Percentiles rank a stretch among this genome's conserved stretches.
Evolutionary conservation across 768 basidiomycete genomes (phyloP).

Genomic region (Mycena filopes): DNA sequence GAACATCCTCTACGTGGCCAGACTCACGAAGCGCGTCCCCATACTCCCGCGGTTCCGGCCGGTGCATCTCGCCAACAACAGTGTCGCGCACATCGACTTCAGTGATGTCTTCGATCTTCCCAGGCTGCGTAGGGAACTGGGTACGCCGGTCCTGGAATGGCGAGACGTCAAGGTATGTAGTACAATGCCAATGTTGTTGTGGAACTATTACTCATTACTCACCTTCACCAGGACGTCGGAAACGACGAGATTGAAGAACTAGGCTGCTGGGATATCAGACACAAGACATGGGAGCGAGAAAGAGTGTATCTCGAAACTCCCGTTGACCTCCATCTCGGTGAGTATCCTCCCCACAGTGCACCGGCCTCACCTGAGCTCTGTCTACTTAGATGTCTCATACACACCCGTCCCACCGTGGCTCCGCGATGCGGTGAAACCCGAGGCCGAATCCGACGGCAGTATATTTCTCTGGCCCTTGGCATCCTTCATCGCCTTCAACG

Average conservation of each 20-base stretch:
- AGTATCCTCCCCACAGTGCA: no score
- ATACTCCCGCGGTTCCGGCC: constrained; percentile 48
- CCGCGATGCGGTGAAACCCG: no score
- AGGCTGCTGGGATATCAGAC: constrained; percentile 50
- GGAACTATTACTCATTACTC: background rate
- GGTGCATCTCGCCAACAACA: constrained; percentile 36
- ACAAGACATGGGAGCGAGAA: constrained; percentile 18
- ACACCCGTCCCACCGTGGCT: no score
- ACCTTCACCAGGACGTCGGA: constrained; percentile 34
- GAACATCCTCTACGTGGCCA: constrained; percentile 48
- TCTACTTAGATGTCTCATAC: no score
- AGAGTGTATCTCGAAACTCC: constrained; percentile 11
- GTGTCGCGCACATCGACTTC: constrained; percentile 39
- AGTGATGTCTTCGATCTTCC: constrained; percentile 48
- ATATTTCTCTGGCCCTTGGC: no score
- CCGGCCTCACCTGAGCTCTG: no score
- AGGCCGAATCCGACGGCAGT: no score
- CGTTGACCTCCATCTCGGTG: constrained; percentile 9
- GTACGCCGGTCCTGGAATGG: constrained; percentile 50
- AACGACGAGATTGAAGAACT: constrained; percentile 31
- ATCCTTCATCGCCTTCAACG: no score
- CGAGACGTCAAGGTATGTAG: constrained; percentile 44
- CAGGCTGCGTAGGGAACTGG: constrained; percentile 39
- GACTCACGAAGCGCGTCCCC: constrained; percentile 47
- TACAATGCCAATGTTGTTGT: no score